These are phyloP conservation scores for Penicillium soppii DNA, from an alignment of 495 filamentous ascomycete genomes.

Conservation along the genomic window DNA sequence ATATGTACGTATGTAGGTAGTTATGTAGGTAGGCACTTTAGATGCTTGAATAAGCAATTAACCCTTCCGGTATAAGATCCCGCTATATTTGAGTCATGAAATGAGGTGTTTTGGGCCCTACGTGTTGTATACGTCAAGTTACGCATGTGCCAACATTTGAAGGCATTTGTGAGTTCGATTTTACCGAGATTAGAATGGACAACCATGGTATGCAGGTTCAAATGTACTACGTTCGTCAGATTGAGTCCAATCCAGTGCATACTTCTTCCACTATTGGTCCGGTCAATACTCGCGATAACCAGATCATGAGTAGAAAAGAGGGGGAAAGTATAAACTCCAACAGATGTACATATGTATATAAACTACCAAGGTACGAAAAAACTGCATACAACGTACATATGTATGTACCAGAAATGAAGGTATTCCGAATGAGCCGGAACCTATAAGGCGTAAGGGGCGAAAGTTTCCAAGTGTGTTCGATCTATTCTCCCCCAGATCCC, in stretches of 20 bases:
- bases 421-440: background rate
- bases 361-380: background rate
- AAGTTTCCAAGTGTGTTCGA: background rate
- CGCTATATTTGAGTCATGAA: background rate
- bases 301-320: too few species aligned
- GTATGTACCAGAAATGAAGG: background rate
- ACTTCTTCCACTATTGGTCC: too few species aligned
- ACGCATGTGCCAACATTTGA: too few species aligned
- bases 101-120: too few species aligned
- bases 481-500: constrained; percentile 4
- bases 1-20: background rate
- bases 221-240: too few species aligned
- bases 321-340: too few species aligned
- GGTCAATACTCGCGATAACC: too few species aligned
- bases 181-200: background rate
- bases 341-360: too few species aligned
- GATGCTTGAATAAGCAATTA: too few species aligned
- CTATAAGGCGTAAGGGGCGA: background rate
- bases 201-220: background rate
- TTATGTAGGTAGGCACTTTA: background rate
- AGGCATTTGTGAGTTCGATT: too few species aligned
- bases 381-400: background rate
- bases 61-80: background rate
- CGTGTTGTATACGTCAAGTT: too few species aligned
- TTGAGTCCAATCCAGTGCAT: too few species aligned